Base-by-base conservation (phyloP, 1,139 yeast genomes). In the Pichia sp. region DNA sequence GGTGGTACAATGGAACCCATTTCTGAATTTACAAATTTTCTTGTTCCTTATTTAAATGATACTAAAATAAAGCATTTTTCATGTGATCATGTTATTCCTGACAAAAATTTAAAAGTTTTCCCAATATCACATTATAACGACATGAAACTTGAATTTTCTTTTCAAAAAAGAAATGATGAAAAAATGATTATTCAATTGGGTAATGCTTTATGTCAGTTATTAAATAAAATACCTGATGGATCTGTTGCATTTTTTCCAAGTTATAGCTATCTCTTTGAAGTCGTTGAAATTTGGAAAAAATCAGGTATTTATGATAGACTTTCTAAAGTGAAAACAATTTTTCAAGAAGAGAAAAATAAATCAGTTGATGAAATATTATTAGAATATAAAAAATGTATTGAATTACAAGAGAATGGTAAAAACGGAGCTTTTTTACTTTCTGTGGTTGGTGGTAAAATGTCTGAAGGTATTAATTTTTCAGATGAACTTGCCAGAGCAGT, bases 1-100 rank as follows among this genome's bases (percentile, higher is more conserved):
- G 98, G 98, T 36, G 98, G 98, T 25, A 90, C 98, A 0, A 89
- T 90, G 97, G 95, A 88, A 61, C 98, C 98, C 0, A 73, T 83
- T 50, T 64, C 73, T 18, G 97, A 90, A 56, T 86, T 83, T 59
- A 66, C 74, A 8, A 72, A 78, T 32, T 78, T 75, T 54, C 67
- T 90, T 38, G 80, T 89, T 47, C 96, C 96, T 0, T 75, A 76
- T 43, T 51, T 83, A 5, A 56, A 69, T 0, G 51, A 62, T 0
- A 59, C 66, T 0, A 59, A 73, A 44, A 73, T 87, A 7, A 69
- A 72, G 29, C 72, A 69, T 34, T 86, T 87, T 59, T 73, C 82
- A 4, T 90, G 96, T 69, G 88, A 87, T 39, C 98, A 90, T 67
- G 79, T 90, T 7, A 85, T 90, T 9, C 95, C 97, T 0, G 72